These are phyloP conservation scores for Graphium sp. DNA, from an alignment of 2,329 filamentous ascomycete species.

Conservation along the genomic window DNA sequence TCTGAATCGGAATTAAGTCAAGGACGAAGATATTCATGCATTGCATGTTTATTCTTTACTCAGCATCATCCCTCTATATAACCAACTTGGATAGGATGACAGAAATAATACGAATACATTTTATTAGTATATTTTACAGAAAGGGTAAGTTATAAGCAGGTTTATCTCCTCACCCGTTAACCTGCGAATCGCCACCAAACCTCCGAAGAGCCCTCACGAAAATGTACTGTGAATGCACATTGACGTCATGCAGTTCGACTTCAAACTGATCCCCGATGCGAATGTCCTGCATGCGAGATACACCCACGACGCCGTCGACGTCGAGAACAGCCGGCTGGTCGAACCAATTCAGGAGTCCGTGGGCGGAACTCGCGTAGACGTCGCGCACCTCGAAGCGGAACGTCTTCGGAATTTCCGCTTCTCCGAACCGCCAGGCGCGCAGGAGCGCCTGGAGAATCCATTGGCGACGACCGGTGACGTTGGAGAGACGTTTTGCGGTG, in stretches of 20 bases:
- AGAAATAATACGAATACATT: too few species aligned
- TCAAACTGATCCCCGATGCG: slow-evolving; percentile 33
- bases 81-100: too few species aligned
- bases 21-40: too few species aligned
- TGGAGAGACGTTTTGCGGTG: slow-evolving; percentile 25
- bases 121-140: too few species aligned
- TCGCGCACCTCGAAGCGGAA: slow-evolving; percentile 30
- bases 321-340: slow-evolving; percentile 24
- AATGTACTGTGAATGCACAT: slow-evolving; percentile 28
- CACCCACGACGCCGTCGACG: slow-evolving; percentile 17
- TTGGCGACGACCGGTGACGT: slow-evolving; percentile 24
- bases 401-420: slow-evolving; percentile 25
- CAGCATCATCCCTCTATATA: too few species aligned
- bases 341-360: slow-evolving; percentile 33
- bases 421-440: slow-evolving; percentile 39
- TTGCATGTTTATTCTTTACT: too few species aligned
- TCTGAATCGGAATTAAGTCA: too few species aligned
- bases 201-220: slow-evolving; percentile 24
- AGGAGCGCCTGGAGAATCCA: slow-evolving; percentile 44
- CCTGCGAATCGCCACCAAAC: not conserved
- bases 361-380: slow-evolving; percentile 15
- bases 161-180: not conserved
- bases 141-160: too few species aligned
- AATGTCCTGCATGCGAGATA: slow-evolving; percentile 22
- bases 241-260: slow-evolving; percentile 35